Percentiles rank a stretch among this genome's conserved stretches.
These are phyloP conservation scores for Cyberlindnera mississippiensis DNA, from an alignment of 805 yeast genomes.

Conservation along the genomic window DNA sequence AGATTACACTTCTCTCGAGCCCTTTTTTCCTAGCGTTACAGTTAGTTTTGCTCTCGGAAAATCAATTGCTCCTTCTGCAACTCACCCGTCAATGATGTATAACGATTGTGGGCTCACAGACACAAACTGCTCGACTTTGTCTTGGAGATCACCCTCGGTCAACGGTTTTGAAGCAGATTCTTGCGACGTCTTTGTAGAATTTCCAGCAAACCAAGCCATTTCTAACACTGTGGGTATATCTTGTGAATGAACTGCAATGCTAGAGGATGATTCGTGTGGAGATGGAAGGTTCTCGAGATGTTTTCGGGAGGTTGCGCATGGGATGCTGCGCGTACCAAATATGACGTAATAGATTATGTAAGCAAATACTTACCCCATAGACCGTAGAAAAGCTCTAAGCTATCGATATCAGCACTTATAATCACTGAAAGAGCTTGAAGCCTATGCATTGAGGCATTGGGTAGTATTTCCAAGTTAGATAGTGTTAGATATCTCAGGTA, in stretches of 20 bases:
- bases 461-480: too few species aligned
- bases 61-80: neutral
- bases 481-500: too few species aligned
- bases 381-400: neutral
- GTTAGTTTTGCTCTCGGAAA: neutral
- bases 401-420: too few species aligned
- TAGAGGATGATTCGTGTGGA: neutral
- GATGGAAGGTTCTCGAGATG: neutral
- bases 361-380: neutral
- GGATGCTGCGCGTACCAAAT: neutral
- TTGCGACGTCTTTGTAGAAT: neutral
- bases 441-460: too few species aligned
- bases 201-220: slow-evolving; percentile 6
- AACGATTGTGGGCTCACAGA: slow-evolving; percentile 14
- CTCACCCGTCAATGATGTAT: slow-evolving; percentile 26
- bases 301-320: neutral
- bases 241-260: too few species aligned
- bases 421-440: too few species aligned
- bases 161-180: neutral
- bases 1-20: slow-evolving; percentile 37
- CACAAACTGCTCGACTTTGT: slow-evolving; percentile 3
- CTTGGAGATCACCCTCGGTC: neutral
- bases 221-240: too few species aligned
- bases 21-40: slow-evolving; percentile 15
- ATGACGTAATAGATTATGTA: neutral